Evolutionary conservation across 129 eudicot genomes (phyloP).

Genomic region (Chrysanthemum seticuspe): DNA sequence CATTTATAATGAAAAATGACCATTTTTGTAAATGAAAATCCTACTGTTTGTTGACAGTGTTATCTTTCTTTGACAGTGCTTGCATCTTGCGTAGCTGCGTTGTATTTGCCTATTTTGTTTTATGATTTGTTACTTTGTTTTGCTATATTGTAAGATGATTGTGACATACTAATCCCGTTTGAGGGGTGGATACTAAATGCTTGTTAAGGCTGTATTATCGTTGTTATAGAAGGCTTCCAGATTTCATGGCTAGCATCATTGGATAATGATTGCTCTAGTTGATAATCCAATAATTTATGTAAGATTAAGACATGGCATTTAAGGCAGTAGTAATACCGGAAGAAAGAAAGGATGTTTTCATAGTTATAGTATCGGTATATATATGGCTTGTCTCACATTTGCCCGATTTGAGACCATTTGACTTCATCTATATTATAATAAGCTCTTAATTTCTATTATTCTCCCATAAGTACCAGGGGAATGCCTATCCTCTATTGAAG

Average conservation of each 20-base stretch:
- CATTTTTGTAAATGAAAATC: too few species aligned
- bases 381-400: background rate
- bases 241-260: background rate
- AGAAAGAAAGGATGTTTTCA: background rate
- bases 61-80: too few species aligned
- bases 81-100: background rate
- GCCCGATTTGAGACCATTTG: background rate
- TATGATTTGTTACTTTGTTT: background rate
- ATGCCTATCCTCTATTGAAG: background rate
- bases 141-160: background rate
- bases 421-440: constrained; percentile 3
- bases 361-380: background rate
- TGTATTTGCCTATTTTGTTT: background rate
- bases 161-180: background rate
- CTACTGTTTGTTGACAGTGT: too few species aligned
- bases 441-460: background rate
- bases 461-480: background rate
- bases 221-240: background rate
- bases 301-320: constrained; percentile 3
- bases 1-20: too few species aligned
- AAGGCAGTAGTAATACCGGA: background rate
- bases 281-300: background rate
- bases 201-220: background rate
- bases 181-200: background rate
- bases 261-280: background rate